Evolutionary conservation across 169 alveolate species (phyloP).

Genomic region (Prorocentrum cordatum): DNA sequence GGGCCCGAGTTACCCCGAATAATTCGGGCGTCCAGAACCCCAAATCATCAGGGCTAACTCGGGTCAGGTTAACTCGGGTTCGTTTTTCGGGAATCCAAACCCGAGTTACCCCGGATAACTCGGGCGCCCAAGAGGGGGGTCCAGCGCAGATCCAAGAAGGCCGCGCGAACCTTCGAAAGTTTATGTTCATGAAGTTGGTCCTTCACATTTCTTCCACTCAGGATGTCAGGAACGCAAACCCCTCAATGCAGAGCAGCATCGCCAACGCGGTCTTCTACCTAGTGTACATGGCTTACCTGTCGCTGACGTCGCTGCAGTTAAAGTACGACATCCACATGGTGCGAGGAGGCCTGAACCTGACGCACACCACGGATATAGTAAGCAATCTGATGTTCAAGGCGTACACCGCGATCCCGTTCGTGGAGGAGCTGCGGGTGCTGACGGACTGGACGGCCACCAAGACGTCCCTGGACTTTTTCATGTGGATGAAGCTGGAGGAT

Average conservation of each 20-base stretch:
- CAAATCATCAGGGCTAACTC: too few relatives aligned
- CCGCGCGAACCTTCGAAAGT: too few relatives aligned
- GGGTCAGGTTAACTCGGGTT: too few relatives aligned
- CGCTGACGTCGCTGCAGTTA: conserved; percentile 15
- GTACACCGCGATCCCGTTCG: conserved; percentile 21
- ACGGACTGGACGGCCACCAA: conserved; percentile 37
- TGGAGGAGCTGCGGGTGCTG: conserved; percentile 42
- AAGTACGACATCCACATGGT: conserved; percentile 25
- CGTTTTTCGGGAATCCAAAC: too few relatives aligned
- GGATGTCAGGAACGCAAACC: too few relatives aligned
- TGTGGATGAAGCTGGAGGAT: conserved; percentile 67
- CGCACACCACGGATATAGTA: conserved; percentile 17
- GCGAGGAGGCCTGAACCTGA: conserved; percentile 16
- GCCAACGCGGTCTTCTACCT: not conserved
- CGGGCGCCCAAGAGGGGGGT: too few relatives aligned
- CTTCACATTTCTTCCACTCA: too few relatives aligned
- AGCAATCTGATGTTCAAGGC: conserved; percentile 2
- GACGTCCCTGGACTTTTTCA: conserved; percentile 30
- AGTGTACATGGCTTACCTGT: conserved; percentile 11
- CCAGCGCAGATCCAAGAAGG: too few relatives aligned
- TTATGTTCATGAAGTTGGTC: too few relatives aligned
- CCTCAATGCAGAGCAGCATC: not conserved
- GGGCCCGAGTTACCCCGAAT: too few relatives aligned
- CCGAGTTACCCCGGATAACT: too few relatives aligned
- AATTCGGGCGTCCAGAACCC: too few relatives aligned